These are phyloP conservation scores for Rozella allomycis DNA, from an alignment of 371 early-diverging fungal species.

Conservation along the genomic window DNA sequence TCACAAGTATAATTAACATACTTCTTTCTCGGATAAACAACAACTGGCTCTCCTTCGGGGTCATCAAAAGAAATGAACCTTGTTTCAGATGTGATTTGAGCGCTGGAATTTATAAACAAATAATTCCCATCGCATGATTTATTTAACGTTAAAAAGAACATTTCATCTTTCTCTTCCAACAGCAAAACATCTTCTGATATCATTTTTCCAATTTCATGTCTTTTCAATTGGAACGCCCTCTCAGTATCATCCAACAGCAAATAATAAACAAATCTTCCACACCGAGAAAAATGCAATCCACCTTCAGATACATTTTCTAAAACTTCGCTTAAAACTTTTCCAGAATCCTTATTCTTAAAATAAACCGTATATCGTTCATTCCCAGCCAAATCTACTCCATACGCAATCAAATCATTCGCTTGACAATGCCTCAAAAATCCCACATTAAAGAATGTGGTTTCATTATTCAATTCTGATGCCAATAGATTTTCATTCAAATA, in stretches of 20 bases:
- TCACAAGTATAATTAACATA: slow-evolving; percentile 23
- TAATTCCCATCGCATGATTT: slow-evolving; percentile 21
- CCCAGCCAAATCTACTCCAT: slow-evolving; percentile 27
- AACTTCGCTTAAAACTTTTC: slow-evolving; percentile 12
- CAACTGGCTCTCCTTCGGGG: slow-evolving; percentile 3
- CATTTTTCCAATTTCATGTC: slow-evolving; percentile 19
- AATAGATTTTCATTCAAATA: slow-evolving; percentile 32
- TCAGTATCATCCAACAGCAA: slow-evolving; percentile 26
- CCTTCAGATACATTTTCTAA: slow-evolving; percentile 25
- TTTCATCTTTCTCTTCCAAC: slow-evolving; percentile 32
- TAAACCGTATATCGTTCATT: slow-evolving; percentile 27
- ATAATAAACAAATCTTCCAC: slow-evolving; percentile 22
- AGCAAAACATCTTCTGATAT: slow-evolving; percentile 16
- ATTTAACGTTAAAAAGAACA: slow-evolving; percentile 28
- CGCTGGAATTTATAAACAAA: slow-evolving; percentile 22
- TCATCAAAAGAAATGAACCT: slow-evolving; percentile 16
- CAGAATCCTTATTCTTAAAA: slow-evolving; percentile 22
- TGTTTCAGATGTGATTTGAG: slow-evolving; percentile 33
- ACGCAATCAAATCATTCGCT: slow-evolving; percentile 22
- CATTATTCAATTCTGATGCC: slow-evolving; percentile 7
- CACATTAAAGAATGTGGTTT: slow-evolving; percentile 24
- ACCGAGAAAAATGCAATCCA: slow-evolving; percentile 29
- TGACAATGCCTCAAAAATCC: slow-evolving; percentile 30
- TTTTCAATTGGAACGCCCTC: slow-evolving; percentile 23
- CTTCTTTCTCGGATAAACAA: slow-evolving; percentile 20